A percentile compares a stretch with the other conserved stretches of the same genome.
phyloP scores from a whole-genome alignment of 768 basidiomycete genomes.

The Rossbeevera mucosa region DNA sequence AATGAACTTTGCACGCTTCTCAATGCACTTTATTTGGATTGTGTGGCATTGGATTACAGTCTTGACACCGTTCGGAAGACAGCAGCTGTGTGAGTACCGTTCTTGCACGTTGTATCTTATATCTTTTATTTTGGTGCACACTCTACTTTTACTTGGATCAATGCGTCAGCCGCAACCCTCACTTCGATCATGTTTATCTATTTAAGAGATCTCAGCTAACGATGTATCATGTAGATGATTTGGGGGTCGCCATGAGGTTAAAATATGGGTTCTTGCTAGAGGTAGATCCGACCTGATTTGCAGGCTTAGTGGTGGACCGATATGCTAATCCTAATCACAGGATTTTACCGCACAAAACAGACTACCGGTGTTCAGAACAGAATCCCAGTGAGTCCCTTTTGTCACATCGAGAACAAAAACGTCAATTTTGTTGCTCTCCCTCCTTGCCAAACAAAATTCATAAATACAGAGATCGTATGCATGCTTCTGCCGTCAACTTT shows the following conservation, averaged over 20 bases:
- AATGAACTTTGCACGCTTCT: background rate
- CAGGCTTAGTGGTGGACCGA: background rate
- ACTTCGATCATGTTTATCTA: background rate
- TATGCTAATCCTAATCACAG: constrained; percentile 32
- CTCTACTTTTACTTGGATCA: background rate
- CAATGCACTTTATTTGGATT: background rate
- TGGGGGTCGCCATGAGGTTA: constrained; percentile 67
- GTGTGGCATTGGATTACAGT: constrained; percentile 35
- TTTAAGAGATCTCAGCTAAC: background rate
- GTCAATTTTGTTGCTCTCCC: background rate
- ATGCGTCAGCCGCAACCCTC: background rate
- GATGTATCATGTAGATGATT: constrained; percentile 39
- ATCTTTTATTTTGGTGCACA: background rate
- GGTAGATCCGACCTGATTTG: constrained; percentile 27
- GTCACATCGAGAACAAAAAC: background rate
- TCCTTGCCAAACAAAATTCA: background rate
- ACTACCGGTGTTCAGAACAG: constrained; percentile 75
- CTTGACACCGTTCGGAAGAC: constrained; percentile 85
- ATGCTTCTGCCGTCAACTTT: constrained; percentile 59
- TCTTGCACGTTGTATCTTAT: background rate
- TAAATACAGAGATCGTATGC: constrained; percentile 63
- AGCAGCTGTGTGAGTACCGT: constrained; percentile 65
- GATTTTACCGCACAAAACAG: constrained; percentile 57
- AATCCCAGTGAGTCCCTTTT: constrained; percentile 52
- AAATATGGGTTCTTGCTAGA: constrained; percentile 78